Conservation (phyloP, 2,329 filamentous ascomycete species). For the Exophiala bonariae region DNA sequence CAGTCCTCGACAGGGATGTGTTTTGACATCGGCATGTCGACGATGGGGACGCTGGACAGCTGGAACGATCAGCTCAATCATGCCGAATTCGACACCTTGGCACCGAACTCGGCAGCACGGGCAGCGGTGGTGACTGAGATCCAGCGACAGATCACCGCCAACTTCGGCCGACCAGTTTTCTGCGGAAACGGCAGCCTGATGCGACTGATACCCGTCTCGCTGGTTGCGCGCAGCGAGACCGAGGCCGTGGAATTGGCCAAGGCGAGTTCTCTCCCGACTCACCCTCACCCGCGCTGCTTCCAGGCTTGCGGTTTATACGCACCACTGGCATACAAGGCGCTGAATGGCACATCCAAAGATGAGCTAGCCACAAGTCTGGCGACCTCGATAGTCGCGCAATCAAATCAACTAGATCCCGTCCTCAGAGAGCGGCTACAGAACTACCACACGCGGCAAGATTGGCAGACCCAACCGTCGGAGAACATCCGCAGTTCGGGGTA, state of each 20-base stretch:
- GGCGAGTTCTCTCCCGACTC: conserved; percentile 35
- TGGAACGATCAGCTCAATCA: conserved; percentile 31
- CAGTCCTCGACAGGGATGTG: conserved; percentile 36
- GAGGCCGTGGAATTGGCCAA: conserved; percentile 25
- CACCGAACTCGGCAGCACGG: too few relatives aligned
- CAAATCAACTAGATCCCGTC: conserved; percentile 11
- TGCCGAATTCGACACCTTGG: not conserved
- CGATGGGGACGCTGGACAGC: conserved; percentile 31
- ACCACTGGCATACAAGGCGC: conserved; percentile 32
- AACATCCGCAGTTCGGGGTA: conserved; percentile 40
- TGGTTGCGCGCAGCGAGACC: conserved; percentile 31
- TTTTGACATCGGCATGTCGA: conserved; percentile 43
- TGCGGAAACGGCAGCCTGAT: conserved; percentile 46
- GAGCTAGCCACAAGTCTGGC: conserved; percentile 29
- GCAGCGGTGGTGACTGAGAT: too few relatives aligned
- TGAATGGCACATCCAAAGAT: conserved; percentile 31
- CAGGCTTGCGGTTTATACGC: conserved; percentile 44
- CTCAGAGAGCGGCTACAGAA: conserved; percentile 25
- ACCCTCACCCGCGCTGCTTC: conserved; percentile 39
- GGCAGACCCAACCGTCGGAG: conserved; percentile 24
- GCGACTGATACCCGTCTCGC: conserved; percentile 40
- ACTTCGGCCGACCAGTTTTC: conserved; percentile 19
- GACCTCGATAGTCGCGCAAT: conserved; percentile 19
- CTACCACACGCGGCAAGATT: conserved; percentile 29
- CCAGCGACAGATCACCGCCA: conserved; percentile 8